Evolutionary conservation across 495 filamentous ascomycete species (phyloP).

Genomic region (Pyrenula massariospora): DNA sequence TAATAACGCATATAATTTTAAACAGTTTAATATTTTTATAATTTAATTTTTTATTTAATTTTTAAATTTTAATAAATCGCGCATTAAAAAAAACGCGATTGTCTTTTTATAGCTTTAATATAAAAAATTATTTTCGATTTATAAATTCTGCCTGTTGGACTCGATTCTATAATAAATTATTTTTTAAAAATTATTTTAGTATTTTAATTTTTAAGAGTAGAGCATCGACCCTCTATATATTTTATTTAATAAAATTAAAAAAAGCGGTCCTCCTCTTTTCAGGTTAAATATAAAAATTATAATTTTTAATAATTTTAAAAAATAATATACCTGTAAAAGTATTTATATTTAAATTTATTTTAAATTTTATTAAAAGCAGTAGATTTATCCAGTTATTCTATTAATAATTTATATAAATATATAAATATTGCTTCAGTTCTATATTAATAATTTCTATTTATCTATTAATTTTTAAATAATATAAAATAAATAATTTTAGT

Average conservation of each 20-base stretch:
- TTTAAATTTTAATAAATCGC: background rate
- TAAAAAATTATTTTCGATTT: background rate
- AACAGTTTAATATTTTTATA: background rate
- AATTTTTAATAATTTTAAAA: background rate
- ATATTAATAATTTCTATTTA: background rate
- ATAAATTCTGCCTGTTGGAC: background rate
- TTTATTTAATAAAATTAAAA: background rate
- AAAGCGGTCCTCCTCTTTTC: background rate
- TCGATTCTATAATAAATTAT: constrained; percentile 2
- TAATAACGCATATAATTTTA: background rate
- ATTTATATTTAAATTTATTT: background rate
- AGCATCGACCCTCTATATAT: background rate
- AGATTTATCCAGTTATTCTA: background rate
- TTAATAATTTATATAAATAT: background rate
- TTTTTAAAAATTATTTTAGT: constrained; percentile 1
- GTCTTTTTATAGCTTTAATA: background rate
- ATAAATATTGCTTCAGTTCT: background rate
- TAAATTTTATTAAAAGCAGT: background rate
- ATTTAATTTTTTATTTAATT: background rate
- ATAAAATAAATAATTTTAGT: background rate
- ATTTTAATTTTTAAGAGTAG: constrained; percentile 2
- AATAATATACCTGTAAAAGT: background rate
- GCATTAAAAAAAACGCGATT: background rate
- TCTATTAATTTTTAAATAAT: background rate
- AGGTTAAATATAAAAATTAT: background rate